phyloP scores from a whole-genome alignment of 441 rosid genomes.

The Adansonia gregorii region DNA sequence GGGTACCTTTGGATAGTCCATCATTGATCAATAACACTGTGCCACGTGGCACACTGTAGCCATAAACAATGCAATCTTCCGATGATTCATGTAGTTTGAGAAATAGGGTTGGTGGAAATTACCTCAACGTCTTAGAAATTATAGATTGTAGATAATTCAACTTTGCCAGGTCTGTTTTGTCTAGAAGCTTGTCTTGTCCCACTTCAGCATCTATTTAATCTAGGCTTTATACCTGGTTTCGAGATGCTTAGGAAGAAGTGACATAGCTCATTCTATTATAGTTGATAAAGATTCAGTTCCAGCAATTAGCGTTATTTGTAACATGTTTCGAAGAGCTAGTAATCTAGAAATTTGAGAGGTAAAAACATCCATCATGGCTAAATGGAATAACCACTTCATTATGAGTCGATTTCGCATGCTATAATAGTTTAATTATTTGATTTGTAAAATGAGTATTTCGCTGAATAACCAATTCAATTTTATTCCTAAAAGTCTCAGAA shows the following conservation, averaged over 20 bases:
- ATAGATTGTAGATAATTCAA: constrained; percentile 33
- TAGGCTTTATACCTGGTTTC: background rate
- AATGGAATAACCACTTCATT: too few species aligned
- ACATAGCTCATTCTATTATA: constrained; percentile 20
- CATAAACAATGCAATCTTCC: constrained; percentile 21
- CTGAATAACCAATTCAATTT: too few species aligned
- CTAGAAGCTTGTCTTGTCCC: constrained; percentile 18
- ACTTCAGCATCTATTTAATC: constrained; percentile 11
- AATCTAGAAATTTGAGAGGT: too few species aligned
- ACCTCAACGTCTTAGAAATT: constrained; percentile 17
- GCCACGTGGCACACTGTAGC: constrained; percentile 19
- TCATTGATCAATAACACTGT: constrained; percentile 28
- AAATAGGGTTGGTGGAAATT: constrained; percentile 35
- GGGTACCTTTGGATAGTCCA: constrained; percentile 38
- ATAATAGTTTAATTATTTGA: too few species aligned
- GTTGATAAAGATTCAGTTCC: constrained; percentile 16
- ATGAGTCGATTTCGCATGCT: too few species aligned
- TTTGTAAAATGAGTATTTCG: too few species aligned
- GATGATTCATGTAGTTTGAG: constrained; percentile 34
- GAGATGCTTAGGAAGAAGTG: constrained; percentile 23
- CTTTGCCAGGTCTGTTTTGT: constrained; percentile 33
- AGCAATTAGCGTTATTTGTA: constrained; percentile 1
- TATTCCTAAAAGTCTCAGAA: too few species aligned
- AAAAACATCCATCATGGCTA: too few species aligned
- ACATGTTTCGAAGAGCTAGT: background rate